phyloP scores from a whole-genome alignment of 2,329 filamentous ascomycete species.

The Calonectria hawksworthii region DNA sequence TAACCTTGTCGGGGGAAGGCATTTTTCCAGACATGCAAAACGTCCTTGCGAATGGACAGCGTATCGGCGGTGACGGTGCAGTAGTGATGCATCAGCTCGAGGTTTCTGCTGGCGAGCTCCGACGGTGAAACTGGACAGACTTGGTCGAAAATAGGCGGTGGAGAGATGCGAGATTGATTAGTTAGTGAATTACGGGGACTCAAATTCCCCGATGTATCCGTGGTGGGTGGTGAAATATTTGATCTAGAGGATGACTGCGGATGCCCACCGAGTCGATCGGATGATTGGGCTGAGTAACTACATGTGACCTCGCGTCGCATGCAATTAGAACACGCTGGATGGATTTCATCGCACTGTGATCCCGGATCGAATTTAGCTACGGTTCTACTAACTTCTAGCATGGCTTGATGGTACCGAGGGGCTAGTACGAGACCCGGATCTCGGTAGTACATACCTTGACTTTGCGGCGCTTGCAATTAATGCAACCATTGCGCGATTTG shows the following conservation, averaged over 20 bases:
- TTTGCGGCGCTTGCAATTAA: constrained; percentile 50
- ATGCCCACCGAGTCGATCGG: not conserved
- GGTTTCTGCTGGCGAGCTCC: constrained; percentile 35
- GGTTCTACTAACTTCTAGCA: not conserved
- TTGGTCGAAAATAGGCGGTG: not conserved
- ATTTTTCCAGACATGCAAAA: constrained; percentile 34
- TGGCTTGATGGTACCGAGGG: not conserved
- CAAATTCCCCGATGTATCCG: not conserved
- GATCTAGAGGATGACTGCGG: not conserved
- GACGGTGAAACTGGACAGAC: not conserved
- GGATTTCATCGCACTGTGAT: not conserved
- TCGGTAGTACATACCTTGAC: constrained; percentile 46
- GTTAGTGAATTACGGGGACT: not conserved
- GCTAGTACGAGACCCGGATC: not conserved
- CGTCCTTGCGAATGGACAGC: constrained; percentile 28
- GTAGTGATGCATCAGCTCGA: constrained; percentile 46
- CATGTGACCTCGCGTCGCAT: not conserved
- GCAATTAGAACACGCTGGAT: not conserved
- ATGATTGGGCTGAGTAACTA: not conserved
- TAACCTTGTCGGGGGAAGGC: constrained; percentile 35
- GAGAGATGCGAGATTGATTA: constrained; percentile 34
- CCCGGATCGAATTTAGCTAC: not conserved
- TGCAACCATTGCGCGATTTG: constrained; percentile 50
- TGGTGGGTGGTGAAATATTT: no score
- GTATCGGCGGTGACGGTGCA: constrained; percentile 35